Percentiles rank a stretch among this genome's conserved stretches.
Conservation (phyloP, 441 rosid species). For the Viola pubescens region DNA sequence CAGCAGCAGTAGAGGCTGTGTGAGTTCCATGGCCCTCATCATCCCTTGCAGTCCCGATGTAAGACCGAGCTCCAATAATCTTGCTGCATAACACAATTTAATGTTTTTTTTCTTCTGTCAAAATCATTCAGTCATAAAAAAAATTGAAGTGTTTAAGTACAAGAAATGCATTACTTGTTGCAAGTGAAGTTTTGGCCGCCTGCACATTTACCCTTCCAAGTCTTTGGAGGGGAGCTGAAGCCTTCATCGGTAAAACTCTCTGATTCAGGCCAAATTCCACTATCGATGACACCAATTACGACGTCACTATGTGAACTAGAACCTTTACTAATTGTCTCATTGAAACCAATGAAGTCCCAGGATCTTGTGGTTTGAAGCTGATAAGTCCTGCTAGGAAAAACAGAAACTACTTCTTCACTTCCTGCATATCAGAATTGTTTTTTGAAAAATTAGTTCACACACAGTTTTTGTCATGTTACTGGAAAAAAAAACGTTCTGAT, state of each 20-base stretch:
- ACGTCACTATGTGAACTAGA: not conserved
- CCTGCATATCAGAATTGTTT: not conserved
- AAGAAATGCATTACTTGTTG: not conserved
- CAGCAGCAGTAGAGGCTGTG: slow-evolving; percentile 32
- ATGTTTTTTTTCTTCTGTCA: too few relatives aligned
- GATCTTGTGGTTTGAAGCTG: slow-evolving; percentile 7
- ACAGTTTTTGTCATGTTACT: not conserved
- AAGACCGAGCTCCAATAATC: slow-evolving; percentile 21
- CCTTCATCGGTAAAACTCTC: slow-evolving; percentile 9
- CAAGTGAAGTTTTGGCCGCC: not conserved
- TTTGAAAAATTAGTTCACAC: not conserved
- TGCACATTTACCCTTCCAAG: not conserved
- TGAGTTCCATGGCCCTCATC: slow-evolving; percentile 32
- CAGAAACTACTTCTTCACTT: not conserved
- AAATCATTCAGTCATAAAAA: not conserved
- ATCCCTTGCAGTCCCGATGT: slow-evolving; percentile 20
- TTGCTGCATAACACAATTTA: slow-evolving; percentile 21
- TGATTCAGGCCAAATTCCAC: not conserved
- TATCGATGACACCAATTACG: slow-evolving; percentile 25
- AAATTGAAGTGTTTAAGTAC: not conserved
- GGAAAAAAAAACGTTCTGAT: not conserved
- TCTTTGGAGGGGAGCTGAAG: not conserved
- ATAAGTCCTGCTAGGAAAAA: not conserved
- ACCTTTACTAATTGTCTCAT: not conserved
- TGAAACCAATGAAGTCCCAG: slow-evolving; percentile 7